Base-by-base conservation (phyloP, 129 eudicot species). In the Tagetes erecta region DNA sequence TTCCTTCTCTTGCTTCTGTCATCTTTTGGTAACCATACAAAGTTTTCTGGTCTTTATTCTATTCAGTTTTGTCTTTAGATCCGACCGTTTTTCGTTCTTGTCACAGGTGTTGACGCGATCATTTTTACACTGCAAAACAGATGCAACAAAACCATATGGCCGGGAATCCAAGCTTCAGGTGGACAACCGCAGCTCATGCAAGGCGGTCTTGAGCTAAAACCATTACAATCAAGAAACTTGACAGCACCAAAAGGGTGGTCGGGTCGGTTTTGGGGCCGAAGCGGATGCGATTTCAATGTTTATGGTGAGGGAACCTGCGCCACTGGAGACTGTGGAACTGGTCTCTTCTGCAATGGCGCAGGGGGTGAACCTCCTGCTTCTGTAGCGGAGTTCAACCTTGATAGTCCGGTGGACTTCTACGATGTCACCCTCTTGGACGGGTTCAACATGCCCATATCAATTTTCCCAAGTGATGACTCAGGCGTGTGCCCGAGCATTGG, bases 11-110 rank as follows among this genome's bases (percentile, higher is more conserved):
- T 78, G 12, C 42, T 74, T 62, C 37, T 78, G 58, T 67, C 72
- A 65, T 63, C 57, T 64, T 49, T 71, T n/a, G 76, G 85, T 77
- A 79, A 36, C 12, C 44, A 55, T 67, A 49, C 46, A 27, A 30
- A 37, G 10, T 65, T 66, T 40, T 75, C 36, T 75, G 20, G 0
- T 44, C 4, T 33, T 42, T 62, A 4, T 3, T 5, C 13, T 12
- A 10, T 36, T 35, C 4, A 5, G 45, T 62, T 39, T 64, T 39
- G 12, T 39, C 49, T 64, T 64, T 40, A 64, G 4, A 38, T 38
- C 34, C n/a, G 5, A 40, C 12, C 7, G 8, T 64, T 38, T 64
- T 47, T 8, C 2, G 3, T 64, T 20, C 14, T 38, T 38, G 38
- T 38, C 14, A 27, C 50, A 64, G 70, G 50, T 13, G 70, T 39